Conservation (phyloP, 129 eudicot species). For the Oenanthe sinensis region DNA sequence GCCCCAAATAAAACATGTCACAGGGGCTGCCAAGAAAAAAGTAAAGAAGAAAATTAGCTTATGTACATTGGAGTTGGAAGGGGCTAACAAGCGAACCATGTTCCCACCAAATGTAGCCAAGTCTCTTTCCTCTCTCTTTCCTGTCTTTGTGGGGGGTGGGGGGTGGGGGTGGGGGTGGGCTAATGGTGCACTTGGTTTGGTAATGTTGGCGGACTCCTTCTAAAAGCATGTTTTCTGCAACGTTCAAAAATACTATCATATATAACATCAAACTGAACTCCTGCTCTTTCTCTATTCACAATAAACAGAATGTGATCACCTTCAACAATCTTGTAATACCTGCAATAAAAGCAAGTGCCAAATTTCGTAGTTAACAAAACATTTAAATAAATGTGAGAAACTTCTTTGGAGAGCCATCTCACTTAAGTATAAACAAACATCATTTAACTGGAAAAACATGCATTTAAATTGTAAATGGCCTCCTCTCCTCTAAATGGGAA, state of each 20-base stretch:
- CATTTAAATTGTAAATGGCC: background rate
- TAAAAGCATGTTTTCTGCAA: constrained; percentile 83
- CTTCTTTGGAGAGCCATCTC: background rate
- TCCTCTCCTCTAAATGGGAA: background rate
- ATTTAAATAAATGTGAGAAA: no score
- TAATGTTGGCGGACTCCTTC: constrained; percentile 65
- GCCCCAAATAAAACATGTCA: background rate
- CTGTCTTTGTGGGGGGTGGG: background rate
- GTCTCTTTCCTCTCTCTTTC: background rate
- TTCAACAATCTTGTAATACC: constrained; percentile 92
- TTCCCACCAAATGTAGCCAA: background rate
- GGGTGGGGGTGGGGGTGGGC: background rate
- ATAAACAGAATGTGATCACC: constrained; percentile 93
- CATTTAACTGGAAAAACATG: background rate
- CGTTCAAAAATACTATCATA: constrained; percentile 93
- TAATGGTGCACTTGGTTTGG: constrained; percentile 52
- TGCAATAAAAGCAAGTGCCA: constrained; percentile 21
- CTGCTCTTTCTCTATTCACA: constrained; percentile 89
- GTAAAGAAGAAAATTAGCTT: constrained; percentile 8
- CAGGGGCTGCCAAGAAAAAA: background rate
- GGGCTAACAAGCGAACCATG: background rate
- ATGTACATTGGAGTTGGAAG: constrained; percentile 10
- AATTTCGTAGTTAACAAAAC: background rate
- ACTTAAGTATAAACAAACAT: background rate
- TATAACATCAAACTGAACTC: constrained; percentile 85